Conservation (phyloP, 1,284 basidiomycete species). For the Pseudozyma thailandica region DNA sequence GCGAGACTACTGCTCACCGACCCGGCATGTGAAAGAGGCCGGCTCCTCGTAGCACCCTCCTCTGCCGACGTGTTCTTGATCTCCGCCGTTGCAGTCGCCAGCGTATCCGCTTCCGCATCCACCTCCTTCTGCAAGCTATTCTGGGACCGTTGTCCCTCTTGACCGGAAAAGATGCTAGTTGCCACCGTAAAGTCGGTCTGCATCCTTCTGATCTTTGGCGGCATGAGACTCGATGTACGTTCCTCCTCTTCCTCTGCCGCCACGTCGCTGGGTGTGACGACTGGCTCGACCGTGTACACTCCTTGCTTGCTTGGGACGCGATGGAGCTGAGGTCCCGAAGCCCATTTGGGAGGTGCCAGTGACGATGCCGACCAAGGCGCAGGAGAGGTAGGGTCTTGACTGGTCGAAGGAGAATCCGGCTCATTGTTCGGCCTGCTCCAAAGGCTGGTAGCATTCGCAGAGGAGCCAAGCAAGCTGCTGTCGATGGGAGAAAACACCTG, state of each 20-base stretch:
- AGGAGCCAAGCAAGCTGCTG: conserved; percentile 50
- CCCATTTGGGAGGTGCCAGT: conserved; percentile 27
- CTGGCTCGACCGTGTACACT: conserved; percentile 24
- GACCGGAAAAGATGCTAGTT: conserved; percentile 45
- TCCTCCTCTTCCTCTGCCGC: conserved; percentile 9
- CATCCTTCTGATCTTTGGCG: conserved; percentile 25
- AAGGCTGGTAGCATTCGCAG: conserved; percentile 36
- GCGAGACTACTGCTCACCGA: conserved; percentile 35
- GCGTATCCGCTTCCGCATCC: conserved; percentile 11
- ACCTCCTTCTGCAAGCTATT: conserved; percentile 34
- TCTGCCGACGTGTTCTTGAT: background rate
- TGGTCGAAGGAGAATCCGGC: conserved; percentile 43
- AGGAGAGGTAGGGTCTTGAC: conserved; percentile 32
- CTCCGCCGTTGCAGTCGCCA: background rate
- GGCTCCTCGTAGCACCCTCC: conserved; percentile 3
- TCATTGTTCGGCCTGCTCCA: conserved; percentile 41
- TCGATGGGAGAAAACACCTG: conserved; percentile 42
- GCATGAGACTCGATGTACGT: conserved; percentile 2
- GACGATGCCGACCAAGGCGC: conserved; percentile 33
- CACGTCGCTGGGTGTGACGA: conserved; percentile 27
- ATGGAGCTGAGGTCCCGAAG: conserved; percentile 6
- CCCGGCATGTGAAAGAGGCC: conserved; percentile 23
- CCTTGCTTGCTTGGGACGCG: background rate
- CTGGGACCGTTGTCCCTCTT: conserved; percentile 21
- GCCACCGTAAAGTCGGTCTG: conserved; percentile 43